Percentiles rank a stretch among this genome's conserved stretches.
These are phyloP conservation scores for Xylaria sp. DNA, from an alignment of 2,329 filamentous ascomycete species.

Conservation along the genomic window DNA sequence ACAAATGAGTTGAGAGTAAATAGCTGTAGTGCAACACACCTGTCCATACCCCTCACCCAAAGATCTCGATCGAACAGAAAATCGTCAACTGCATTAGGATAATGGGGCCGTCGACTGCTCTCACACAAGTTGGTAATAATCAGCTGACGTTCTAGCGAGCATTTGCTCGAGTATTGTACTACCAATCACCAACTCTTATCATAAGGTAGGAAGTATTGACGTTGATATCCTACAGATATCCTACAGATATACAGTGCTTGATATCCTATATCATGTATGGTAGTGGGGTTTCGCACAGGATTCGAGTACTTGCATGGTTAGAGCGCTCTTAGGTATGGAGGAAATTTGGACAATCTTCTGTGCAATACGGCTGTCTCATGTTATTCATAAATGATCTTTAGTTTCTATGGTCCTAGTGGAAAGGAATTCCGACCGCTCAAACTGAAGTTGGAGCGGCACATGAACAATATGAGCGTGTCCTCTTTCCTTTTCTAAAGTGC, in stretches of 20 bases:
- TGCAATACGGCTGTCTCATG: not conserved
- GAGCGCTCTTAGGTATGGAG: not conserved
- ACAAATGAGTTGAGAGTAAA: too few species aligned
- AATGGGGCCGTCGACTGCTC: not conserved
- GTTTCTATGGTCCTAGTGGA: too few species aligned
- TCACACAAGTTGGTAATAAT: not conserved
- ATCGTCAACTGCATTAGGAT: not conserved
- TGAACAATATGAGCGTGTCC: not conserved
- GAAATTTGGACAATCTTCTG: not conserved
- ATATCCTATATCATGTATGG: not conserved
- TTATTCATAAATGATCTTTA: not conserved
- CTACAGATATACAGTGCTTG: not conserved
- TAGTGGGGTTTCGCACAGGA: not conserved
- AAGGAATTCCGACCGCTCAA: too few species aligned
- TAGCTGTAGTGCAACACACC: too few species aligned
- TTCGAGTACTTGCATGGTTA: not conserved
- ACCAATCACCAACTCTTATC: too few species aligned
- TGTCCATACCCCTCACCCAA: too few species aligned
- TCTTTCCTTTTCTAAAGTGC: not conserved
- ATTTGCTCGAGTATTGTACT: not conserved
- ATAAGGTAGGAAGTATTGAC: not conserved
- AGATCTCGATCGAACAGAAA: not conserved
- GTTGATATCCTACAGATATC: not conserved
- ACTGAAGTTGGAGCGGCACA: not conserved
- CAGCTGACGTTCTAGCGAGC: not conserved